These are phyloP conservation scores for Cladosporium sp. DNA, from an alignment of 2,329 filamentous ascomycete species.

Conservation along the genomic window DNA sequence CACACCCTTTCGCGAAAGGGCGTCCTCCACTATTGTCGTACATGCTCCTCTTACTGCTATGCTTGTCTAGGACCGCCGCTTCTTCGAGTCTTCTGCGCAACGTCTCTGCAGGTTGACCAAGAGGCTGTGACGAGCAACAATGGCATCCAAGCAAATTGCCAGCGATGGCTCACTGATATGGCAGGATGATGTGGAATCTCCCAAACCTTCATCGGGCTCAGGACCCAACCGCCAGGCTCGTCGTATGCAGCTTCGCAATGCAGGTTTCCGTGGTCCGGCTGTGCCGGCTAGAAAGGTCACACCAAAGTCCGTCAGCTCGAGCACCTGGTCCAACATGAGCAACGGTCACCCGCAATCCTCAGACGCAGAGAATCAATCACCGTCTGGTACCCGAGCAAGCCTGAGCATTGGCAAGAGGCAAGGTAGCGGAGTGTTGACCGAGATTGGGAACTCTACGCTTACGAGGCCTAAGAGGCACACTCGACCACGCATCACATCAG, in stretches of 20 bases:
- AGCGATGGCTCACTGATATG: constrained; percentile 9
- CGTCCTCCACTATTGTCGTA: not conserved
- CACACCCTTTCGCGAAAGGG: not conserved
- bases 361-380: constrained; percentile 24
- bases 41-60: not conserved
- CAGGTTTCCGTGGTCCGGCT: constrained; percentile 30
- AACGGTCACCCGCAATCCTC: constrained; percentile 13
- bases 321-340: constrained; percentile 21
- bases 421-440: constrained; percentile 26
- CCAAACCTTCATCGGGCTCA: constrained; percentile 17
- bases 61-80: not conserved
- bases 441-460: constrained; percentile 25
- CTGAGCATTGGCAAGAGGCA: constrained; percentile 19
- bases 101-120: not conserved
- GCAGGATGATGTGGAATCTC: not conserved
- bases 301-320: constrained; percentile 23
- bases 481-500: constrained; percentile 17
- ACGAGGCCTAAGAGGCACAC: constrained; percentile 16
- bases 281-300: constrained; percentile 30
- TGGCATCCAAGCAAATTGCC: constrained; percentile 9
- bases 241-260: constrained; percentile 32
- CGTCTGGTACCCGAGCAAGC: constrained; percentile 13
- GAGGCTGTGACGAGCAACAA: not conserved
- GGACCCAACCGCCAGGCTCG: constrained; percentile 25
- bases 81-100: not conserved